phyloP scores from a whole-genome alignment of 495 filamentous ascomycete species.

The Umbilicaria muhlenbergii region DNA sequence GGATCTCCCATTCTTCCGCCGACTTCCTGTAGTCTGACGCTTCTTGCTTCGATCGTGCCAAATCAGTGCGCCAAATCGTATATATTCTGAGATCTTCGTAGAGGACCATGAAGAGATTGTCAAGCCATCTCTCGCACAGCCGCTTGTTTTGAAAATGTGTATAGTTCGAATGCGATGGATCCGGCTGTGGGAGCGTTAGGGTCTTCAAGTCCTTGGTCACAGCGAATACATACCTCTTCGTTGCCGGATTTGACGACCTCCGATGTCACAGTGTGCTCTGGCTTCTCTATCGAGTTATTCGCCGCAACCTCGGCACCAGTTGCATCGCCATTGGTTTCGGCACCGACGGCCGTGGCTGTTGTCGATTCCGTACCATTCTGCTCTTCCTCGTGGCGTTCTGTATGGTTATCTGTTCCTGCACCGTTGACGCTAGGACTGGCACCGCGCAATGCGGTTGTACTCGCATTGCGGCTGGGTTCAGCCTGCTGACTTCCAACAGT shows the following conservation, averaged over 20 bases:
- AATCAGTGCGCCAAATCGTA: slow-evolving; percentile 96
- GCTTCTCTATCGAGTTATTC: slow-evolving; percentile 50
- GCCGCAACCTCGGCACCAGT: slow-evolving; percentile 24
- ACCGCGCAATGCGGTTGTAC: slow-evolving; percentile 57
- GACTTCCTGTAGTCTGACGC: slow-evolving; percentile 88
- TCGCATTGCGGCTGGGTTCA: slow-evolving; percentile 47
- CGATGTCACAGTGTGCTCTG: slow-evolving; percentile 65
- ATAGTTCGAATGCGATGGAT: slow-evolving; percentile 34
- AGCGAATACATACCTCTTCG: slow-evolving; percentile 48
- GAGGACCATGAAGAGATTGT: slow-evolving; percentile 97
- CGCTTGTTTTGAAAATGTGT: slow-evolving; percentile 84
- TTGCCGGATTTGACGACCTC: slow-evolving; percentile 66
- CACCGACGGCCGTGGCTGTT: slow-evolving; percentile 13
- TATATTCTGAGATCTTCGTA: slow-evolving; percentile 97
- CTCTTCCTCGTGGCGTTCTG: slow-evolving; percentile 18
- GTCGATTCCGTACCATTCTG: slow-evolving; percentile 19
- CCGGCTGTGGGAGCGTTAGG: slow-evolving; percentile 17
- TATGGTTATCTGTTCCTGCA: slow-evolving; percentile 27
- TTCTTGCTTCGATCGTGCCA: slow-evolving; percentile 82
- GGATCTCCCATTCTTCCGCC: slow-evolving; percentile 94
- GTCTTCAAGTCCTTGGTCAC: neutral
- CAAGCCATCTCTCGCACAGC: slow-evolving; percentile 92
- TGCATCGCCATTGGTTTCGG: slow-evolving; percentile 18
- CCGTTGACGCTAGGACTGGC: slow-evolving; percentile 49
- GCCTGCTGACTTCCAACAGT: slow-evolving; percentile 32